These are phyloP conservation scores for Trichoderma cornu-damae DNA, from an alignment of 2,329 filamentous ascomycete genomes.

Conservation along the genomic window DNA sequence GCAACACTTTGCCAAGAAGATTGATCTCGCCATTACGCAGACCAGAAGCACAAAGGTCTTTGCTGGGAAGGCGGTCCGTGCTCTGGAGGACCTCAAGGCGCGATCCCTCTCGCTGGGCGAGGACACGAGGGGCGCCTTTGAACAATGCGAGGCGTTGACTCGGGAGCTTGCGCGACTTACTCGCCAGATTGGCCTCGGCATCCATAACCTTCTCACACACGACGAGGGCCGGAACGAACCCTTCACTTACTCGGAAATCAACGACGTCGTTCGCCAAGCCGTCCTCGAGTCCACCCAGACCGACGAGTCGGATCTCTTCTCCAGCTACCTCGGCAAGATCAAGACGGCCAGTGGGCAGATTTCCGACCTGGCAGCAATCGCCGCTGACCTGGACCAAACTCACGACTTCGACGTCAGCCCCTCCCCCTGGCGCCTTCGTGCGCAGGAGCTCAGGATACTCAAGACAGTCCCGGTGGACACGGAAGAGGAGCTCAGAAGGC, in stretches of 20 bases:
- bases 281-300: slow-evolving; percentile 44
- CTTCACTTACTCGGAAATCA: slow-evolving; percentile 61
- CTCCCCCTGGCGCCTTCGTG: slow-evolving; percentile 78
- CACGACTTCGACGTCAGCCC: slow-evolving; percentile 72
- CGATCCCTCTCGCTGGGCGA: slow-evolving; percentile 68
- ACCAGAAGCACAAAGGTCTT: slow-evolving; percentile 80
- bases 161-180: slow-evolving; percentile 62
- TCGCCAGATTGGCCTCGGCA: slow-evolving; percentile 59
- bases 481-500: slow-evolving; percentile 74
- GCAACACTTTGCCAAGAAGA: slow-evolving; percentile 62
- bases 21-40: slow-evolving; percentile 67
- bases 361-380: slow-evolving; percentile 64
- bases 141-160: slow-evolving; percentile 60
- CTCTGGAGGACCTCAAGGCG: slow-evolving; percentile 70
- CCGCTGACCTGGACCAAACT: slow-evolving; percentile 65
- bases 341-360: slow-evolving; percentile 60
- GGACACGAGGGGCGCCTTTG: slow-evolving; percentile 64
- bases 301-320: slow-evolving; percentile 64
- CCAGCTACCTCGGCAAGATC: slow-evolving; percentile 62
- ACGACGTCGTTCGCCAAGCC: slow-evolving; percentile 56
- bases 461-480: slow-evolving; percentile 76
- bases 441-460: slow-evolving; percentile 74
- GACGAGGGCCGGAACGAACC: slow-evolving; percentile 68
- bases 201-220: slow-evolving; percentile 58
- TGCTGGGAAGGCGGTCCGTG: slow-evolving; percentile 69